Evolutionary conservation across 495 filamentous ascomycete species (phyloP).

Genomic region (Penicillium cosmopolitanum): DNA sequence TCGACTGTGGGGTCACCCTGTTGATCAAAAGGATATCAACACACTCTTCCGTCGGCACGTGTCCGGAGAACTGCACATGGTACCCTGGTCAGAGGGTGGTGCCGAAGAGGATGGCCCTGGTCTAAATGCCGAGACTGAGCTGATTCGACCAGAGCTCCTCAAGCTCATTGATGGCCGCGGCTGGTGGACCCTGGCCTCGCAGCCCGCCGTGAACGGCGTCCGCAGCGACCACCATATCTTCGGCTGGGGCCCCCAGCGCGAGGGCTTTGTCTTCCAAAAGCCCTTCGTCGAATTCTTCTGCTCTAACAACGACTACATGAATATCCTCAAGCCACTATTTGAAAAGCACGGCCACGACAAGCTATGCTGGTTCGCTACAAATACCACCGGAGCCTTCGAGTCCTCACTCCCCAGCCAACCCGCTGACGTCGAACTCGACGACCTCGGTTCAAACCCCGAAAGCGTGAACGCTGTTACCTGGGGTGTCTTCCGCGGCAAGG

Average conservation of each 20-base stretch:
- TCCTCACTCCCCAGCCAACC: slow-evolving; percentile 56
- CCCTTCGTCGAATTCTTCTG: slow-evolving; percentile 97
- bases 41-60: slow-evolving; percentile 80
- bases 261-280: slow-evolving; percentile 96
- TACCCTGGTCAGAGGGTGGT: slow-evolving; percentile 94
- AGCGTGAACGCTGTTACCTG: slow-evolving; percentile 94
- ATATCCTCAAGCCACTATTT: slow-evolving; percentile 62
- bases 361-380: slow-evolving; percentile 85
- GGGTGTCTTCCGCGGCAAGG: slow-evolving; percentile 94
- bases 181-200: slow-evolving; percentile 96
- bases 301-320: slow-evolving; percentile 67
- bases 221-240: slow-evolving; percentile 76
- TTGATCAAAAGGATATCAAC: slow-evolving; percentile 68
- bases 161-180: slow-evolving; percentile 72
- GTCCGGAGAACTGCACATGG: slow-evolving; percentile 67
- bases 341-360: slow-evolving; percentile 58
- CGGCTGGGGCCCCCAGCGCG: slow-evolving; percentile 88
- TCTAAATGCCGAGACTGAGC: slow-evolving; percentile 75
- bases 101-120: slow-evolving; percentile 52
- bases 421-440: slow-evolving; percentile 37
- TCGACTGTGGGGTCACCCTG: slow-evolving; percentile 81
- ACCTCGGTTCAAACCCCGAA: slow-evolving; percentile 43
- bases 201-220: slow-evolving; percentile 89
- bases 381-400: slow-evolving; percentile 69
- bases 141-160: slow-evolving; percentile 75